These are phyloP conservation scores for Angophora floribunda DNA, from an alignment of 345 rosid species.

Conservation along the genomic window DNA sequence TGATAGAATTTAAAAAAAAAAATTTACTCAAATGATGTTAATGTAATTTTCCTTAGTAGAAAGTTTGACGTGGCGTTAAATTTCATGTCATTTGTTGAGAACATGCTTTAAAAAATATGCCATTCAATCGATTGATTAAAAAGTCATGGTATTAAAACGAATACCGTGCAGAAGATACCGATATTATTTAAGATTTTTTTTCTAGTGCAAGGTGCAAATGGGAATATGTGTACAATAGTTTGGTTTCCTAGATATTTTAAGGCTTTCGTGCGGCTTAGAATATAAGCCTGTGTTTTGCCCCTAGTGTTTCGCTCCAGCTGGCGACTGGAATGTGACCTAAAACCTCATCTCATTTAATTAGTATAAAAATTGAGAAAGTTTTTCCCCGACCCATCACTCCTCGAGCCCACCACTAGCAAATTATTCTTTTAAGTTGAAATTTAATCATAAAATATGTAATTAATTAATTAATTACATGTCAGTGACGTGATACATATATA, in stretches of 20 bases:
- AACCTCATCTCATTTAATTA: neutral
- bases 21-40: neutral
- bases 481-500: neutral
- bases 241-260: neutral
- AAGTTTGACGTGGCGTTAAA: fast-evolving
- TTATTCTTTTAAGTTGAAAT: neutral
- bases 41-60: neutral
- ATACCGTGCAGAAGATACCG: fast-evolving
- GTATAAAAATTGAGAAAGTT: neutral
- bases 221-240: neutral
- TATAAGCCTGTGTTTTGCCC: neutral
- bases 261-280: neutral
- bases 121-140: neutral
- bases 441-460: neutral
- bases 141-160: neutral
- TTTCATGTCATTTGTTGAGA: fast-evolving
- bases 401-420: neutral
- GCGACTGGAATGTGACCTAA: neutral
- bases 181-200: fast-evolving
- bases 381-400: neutral
- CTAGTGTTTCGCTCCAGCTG: neutral
- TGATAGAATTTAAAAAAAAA: neutral
- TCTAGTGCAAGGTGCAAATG: neutral
- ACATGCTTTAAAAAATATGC: neutral
- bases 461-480: neutral